A percentile compares a stretch with the other conserved stretches of the same genome.
These are phyloP conservation scores for Salix udensis DNA, from an alignment of 345 rosid genomes.

Conservation along the genomic window DNA sequence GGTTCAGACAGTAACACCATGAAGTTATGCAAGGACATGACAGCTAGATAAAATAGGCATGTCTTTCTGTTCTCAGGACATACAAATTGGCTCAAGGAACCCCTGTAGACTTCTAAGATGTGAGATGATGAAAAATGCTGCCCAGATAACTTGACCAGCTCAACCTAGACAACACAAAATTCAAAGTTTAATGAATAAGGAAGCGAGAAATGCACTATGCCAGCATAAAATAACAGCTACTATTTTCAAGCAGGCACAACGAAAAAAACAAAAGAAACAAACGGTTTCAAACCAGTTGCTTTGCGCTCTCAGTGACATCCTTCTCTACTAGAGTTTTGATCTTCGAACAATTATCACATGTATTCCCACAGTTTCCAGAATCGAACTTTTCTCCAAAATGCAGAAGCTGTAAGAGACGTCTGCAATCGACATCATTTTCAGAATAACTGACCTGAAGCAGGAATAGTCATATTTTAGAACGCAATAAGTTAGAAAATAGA, in stretches of 20 bases:
- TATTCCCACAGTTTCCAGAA: slow-evolving; percentile 59
- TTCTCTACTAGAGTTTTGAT: slow-evolving; percentile 58
- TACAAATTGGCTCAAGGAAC: slow-evolving; percentile 84
- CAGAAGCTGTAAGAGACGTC: slow-evolving; percentile 79
- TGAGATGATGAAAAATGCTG: slow-evolving; percentile 86
- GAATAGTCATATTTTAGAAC: slow-evolving; percentile 15
- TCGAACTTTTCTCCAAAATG: slow-evolving; percentile 96
- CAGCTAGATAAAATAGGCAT: not conserved
- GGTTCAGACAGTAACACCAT: slow-evolving; percentile 21
- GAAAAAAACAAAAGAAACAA: slow-evolving; percentile 2
- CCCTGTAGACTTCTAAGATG: slow-evolving; percentile 89
- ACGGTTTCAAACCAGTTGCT: slow-evolving; percentile 63
- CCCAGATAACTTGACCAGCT: slow-evolving; percentile 70
- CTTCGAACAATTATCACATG: slow-evolving; percentile 89
- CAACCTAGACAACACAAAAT: slow-evolving; percentile 52
- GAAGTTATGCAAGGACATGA: slow-evolving; percentile 13
- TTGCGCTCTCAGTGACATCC: slow-evolving; percentile 79
- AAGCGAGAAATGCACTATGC: not conserved
- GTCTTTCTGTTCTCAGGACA: slow-evolving; percentile 14
- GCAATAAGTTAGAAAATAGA: slow-evolving; percentile 2
- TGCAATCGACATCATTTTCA: slow-evolving; percentile 93
- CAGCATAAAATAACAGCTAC: not conserved
- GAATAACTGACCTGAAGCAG: slow-evolving; percentile 81
- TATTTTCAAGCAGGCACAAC: not conserved
- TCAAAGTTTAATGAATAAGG: slow-evolving; percentile 5